Percentiles rank a stretch among this genome's conserved stretches.
phyloP scores from a whole-genome alignment of 2,329 filamentous ascomycete genomes.

The Nemania serpens region DNA sequence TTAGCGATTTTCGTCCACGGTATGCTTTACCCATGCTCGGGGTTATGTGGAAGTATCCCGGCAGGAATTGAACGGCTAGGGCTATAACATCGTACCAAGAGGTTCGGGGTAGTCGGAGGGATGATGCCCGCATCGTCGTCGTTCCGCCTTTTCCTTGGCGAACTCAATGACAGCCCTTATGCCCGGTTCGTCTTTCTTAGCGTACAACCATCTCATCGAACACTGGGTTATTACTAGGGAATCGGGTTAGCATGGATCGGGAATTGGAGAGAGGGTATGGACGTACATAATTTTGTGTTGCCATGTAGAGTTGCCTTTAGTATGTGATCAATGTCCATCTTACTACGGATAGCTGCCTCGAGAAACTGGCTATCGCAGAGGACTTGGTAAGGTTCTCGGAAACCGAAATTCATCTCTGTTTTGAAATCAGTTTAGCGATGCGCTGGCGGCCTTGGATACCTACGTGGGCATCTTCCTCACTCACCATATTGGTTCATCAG shows the following conservation, averaged over 20 bases:
- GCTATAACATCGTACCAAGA: slow-evolving; percentile 44
- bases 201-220: slow-evolving; percentile 79
- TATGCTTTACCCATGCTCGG: background rate
- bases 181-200: slow-evolving; percentile 58
- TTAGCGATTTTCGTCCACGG: slow-evolving; percentile 1
- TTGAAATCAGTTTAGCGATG: slow-evolving; percentile 1
- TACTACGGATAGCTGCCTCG: slow-evolving; percentile 78
- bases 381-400: slow-evolving; percentile 93
- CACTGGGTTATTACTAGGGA: slow-evolving; percentile 76
- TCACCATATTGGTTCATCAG: slow-evolving; percentile 84
- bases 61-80: too few species aligned
- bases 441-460: background rate
- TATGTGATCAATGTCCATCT: slow-evolving; percentile 82
- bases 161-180: slow-evolving; percentile 67
- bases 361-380: slow-evolving; percentile 87
- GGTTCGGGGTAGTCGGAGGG: slow-evolving; percentile 73
- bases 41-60: background rate
- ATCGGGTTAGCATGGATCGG: slow-evolving; percentile 63
- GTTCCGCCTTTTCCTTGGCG: slow-evolving; percentile 72
- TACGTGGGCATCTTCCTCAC: background rate
- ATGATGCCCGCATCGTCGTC: slow-evolving; percentile 78
- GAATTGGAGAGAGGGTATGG: slow-evolving; percentile 48
- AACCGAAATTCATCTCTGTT: slow-evolving; percentile 74
- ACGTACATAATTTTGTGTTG: slow-evolving; percentile 27
- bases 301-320: slow-evolving; percentile 85